Percentiles rank a stretch among this genome's conserved stretches.
phyloP scores from a whole-genome alignment of 495 filamentous ascomycete genomes.

The Neurospora intermedia region DNA sequence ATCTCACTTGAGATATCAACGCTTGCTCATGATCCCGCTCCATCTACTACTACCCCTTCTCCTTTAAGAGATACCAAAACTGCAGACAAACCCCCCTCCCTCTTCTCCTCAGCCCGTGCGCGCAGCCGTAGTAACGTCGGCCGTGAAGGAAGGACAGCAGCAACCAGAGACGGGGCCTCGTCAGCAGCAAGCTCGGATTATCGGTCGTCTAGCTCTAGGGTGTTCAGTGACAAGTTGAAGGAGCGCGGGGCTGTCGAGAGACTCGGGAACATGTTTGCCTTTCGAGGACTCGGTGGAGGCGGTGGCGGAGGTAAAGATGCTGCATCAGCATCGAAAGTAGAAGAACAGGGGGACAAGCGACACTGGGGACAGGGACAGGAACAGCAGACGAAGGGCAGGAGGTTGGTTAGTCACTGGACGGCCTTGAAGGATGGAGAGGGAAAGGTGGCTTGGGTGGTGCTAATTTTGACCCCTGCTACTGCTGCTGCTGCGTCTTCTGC shows the following conservation, averaged over 20 bases:
- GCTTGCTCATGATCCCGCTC: background rate
- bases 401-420: constrained; percentile 43
- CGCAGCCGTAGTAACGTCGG: background rate
- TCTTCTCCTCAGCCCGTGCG: constrained; percentile 13
- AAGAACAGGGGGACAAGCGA: background rate
- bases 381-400: constrained; percentile 20
- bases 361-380: background rate
- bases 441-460: constrained; percentile 33
- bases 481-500: background rate
- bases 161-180: background rate
- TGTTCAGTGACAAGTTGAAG: constrained; percentile 16
- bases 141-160: constrained; percentile 8
- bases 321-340: background rate
- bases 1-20: constrained; percentile 7
- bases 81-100: background rate
- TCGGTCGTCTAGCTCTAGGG: background rate
- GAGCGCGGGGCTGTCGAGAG: constrained; percentile 16
- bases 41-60: background rate
- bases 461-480: constrained; percentile 25
- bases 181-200: background rate
- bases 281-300: background rate
- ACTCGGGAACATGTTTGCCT: constrained; percentile 13
- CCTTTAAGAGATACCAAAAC: background rate
- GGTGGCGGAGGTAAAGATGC: background rate
- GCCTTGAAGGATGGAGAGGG: constrained; percentile 42